These are phyloP conservation scores for Mortierella sp. DNA, from an alignment of 371 early-diverging fungal species.

Conservation along the genomic window DNA sequence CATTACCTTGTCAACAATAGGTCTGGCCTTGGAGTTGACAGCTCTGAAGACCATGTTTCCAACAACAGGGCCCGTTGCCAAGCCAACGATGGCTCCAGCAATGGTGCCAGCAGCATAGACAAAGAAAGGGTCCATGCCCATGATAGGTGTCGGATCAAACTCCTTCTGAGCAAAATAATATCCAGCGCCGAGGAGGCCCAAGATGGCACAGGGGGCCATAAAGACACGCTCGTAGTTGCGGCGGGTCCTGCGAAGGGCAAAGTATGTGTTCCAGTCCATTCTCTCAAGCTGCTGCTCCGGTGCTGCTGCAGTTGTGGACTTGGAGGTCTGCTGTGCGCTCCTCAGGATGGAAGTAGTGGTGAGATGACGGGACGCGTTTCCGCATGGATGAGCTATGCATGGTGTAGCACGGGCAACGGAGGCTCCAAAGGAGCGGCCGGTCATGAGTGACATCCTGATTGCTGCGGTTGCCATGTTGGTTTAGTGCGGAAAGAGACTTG, in stretches of 20 bases:
- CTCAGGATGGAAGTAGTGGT: slow-evolving; percentile 24
- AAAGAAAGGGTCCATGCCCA: slow-evolving; percentile 83
- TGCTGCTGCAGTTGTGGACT: slow-evolving; percentile 2
- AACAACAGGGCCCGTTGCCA: slow-evolving; percentile 74
- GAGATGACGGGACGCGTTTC: slow-evolving; percentile 24
- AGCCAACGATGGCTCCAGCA: slow-evolving; percentile 72
- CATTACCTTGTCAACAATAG: slow-evolving; percentile 65
- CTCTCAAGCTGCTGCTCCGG: slow-evolving; percentile 17
- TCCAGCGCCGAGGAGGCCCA: slow-evolving; percentile 69
- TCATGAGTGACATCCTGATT: slow-evolving; percentile 43
- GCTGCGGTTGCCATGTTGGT: slow-evolving; percentile 41
- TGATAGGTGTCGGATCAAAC: slow-evolving; percentile 81
- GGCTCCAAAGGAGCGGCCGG: slow-evolving; percentile 20
- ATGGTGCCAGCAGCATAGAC: slow-evolving; percentile 73
- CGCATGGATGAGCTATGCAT: slow-evolving; percentile 19
- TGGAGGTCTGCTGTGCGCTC: slow-evolving; percentile 12
- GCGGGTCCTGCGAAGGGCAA: slow-evolving; percentile 76
- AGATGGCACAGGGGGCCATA: slow-evolving; percentile 68
- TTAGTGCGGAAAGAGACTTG: no score
- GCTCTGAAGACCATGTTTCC: slow-evolving; percentile 75
- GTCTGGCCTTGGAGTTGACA: slow-evolving; percentile 62
- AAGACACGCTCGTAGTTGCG: slow-evolving; percentile 76
- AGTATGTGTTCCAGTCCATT: slow-evolving; percentile 81
- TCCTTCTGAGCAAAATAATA: slow-evolving; percentile 79
- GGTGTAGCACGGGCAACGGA: slow-evolving; percentile 13